phyloP scores from a whole-genome alignment of 352 stramenopile species.

The Globisporangium lucens region DNA sequence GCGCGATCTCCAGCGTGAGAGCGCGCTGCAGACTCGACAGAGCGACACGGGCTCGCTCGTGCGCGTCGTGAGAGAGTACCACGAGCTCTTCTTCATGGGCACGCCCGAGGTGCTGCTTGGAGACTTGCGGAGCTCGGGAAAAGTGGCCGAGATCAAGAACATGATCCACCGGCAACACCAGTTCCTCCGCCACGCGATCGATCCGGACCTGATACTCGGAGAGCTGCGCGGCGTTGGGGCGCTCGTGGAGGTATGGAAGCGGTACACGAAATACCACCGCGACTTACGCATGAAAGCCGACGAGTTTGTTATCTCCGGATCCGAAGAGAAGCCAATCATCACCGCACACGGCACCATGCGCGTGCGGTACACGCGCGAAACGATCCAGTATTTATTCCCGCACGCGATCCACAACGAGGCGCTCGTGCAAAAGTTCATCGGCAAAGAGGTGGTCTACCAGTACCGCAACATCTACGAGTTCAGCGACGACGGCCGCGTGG shows the following conservation, averaged over 20 bases:
- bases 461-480: conserved; percentile 28
- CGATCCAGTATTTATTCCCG: conserved; percentile 30
- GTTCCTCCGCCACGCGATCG: not conserved
- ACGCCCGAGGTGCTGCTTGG: not conserved
- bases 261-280: conserved; percentile 4
- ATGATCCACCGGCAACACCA: not conserved
- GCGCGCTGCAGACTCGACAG: conserved; percentile 1
- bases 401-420: conserved; percentile 27
- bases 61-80: conserved; percentile 6
- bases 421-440: conserved; percentile 33
- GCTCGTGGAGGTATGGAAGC: not conserved
- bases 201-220: conserved; percentile 2
- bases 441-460: conserved; percentile 22
- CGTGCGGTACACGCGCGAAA: conserved; percentile 1
- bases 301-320: not conserved
- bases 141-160: not conserved
- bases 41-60: not conserved
- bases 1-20: not conserved
- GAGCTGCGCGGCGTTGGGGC: not conserved
- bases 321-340: not conserved
- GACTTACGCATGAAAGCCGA: not conserved
- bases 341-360: not conserved
- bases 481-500: conserved; percentile 22
- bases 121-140: not conserved
- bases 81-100: conserved; percentile 3